Conservation (phyloP, 2,329 filamentous ascomycete species). For the Calonectria pauciramosa region DNA sequence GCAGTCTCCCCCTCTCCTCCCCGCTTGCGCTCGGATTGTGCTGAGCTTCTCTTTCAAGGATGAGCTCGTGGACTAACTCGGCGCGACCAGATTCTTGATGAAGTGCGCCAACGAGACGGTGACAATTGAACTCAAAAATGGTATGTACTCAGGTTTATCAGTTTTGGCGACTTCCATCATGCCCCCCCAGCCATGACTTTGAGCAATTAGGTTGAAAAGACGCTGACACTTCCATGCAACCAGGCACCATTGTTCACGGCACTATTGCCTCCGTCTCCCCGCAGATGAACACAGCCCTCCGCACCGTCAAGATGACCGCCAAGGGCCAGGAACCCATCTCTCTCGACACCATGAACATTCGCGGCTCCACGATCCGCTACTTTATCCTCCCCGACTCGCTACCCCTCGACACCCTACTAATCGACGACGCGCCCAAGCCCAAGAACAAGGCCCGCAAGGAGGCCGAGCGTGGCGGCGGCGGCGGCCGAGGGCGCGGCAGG, state of each 20-base stretch:
- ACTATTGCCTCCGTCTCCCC: conserved; percentile 97
- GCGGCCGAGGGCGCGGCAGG: conserved; percentile 65
- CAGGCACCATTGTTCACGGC: conserved; percentile 95
- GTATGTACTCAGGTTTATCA: conserved; percentile 62
- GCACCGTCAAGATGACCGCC: conserved; percentile 96
- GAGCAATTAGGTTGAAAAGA: neutral
- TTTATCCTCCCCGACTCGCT: conserved; percentile 96
- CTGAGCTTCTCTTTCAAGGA: conserved; percentile 38
- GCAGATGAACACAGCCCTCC: conserved; percentile 98
- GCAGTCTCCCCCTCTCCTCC: conserved; percentile 44
- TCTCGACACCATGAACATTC: conserved; percentile 96
- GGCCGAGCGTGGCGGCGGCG: conserved; percentile 72
- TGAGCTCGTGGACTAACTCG: conserved; percentile 44
- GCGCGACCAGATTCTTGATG: conserved; percentile 87
- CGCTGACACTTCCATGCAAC: conserved; percentile 31
- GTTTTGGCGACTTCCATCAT: neutral
- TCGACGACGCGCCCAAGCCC: conserved; percentile 97
- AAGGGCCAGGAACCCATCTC: conserved; percentile 89
- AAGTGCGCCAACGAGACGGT: conserved; percentile 99
- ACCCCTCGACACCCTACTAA: conserved; percentile 92
- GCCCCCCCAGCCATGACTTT: neutral
- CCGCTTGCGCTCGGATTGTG: conserved; percentile 33
- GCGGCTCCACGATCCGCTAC: conserved; percentile 95
- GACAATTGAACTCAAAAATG: conserved; percentile 98
- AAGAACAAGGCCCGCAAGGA: conserved; percentile 99